Percentiles rank a stretch among this genome's conserved stretches.
These are phyloP conservation scores for Beverwykella pulmonaria DNA, from an alignment of 495 filamentous ascomycete species.

Conservation along the genomic window DNA sequence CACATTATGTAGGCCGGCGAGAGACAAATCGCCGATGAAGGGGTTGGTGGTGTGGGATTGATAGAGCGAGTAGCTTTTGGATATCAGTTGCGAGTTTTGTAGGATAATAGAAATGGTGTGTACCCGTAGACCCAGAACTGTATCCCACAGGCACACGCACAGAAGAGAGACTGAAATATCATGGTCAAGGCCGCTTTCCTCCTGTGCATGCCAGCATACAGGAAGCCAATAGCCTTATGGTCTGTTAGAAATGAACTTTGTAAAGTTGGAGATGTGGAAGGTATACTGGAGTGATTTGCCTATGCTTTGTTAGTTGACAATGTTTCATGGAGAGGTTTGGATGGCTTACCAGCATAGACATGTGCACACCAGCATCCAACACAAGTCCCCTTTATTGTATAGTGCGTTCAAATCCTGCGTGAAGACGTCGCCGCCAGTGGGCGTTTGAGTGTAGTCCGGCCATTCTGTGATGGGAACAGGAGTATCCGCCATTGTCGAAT, in stretches of 20 bases:
- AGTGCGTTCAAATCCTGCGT: constrained; percentile 33
- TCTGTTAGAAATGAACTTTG: neutral
- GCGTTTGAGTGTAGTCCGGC: constrained; percentile 29
- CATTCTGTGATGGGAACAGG: constrained; percentile 35
- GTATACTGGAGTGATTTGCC: constrained; percentile 32
- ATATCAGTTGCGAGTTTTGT: neutral
- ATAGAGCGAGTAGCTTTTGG: constrained; percentile 29
- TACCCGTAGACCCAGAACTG: constrained; percentile 40
- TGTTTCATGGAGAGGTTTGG: neutral
- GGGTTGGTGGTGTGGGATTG: constrained; percentile 34
- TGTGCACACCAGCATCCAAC: constrained; percentile 33
- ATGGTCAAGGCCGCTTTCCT: constrained; percentile 36
- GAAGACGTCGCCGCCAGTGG: constrained; percentile 29
- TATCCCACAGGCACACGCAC: constrained; percentile 36
- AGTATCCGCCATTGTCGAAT: constrained; percentile 14
- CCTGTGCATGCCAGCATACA: constrained; percentile 38
- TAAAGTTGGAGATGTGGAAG: neutral
- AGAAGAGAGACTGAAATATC: constrained; percentile 41
- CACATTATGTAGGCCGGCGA: constrained; percentile 34
- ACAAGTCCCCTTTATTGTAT: constrained; percentile 37
- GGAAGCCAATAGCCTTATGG: constrained; percentile 35
- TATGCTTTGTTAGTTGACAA: neutral
- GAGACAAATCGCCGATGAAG: constrained; percentile 36
- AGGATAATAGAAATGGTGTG: neutral
- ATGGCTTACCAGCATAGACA: constrained; percentile 34